These are phyloP conservation scores for Mycena metata DNA, from an alignment of 768 basidiomycete genomes.

Conservation along the genomic window DNA sequence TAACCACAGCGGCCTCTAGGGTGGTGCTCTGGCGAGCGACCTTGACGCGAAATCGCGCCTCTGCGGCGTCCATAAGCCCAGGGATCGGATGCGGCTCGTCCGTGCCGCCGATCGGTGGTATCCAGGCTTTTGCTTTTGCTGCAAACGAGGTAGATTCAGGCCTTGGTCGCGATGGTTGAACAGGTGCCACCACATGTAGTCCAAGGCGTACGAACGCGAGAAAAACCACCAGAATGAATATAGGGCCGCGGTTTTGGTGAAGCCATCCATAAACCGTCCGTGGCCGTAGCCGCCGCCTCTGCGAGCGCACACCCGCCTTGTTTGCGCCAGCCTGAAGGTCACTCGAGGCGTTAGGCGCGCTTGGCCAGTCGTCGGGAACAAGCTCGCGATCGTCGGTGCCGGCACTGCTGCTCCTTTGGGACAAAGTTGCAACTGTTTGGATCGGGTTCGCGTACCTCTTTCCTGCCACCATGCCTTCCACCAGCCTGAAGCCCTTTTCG, in stretches of 20 bases:
- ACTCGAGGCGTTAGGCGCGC: not conserved
- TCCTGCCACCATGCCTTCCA: not conserved
- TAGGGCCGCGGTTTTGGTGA: conserved; percentile 26
- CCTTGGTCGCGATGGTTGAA: not conserved
- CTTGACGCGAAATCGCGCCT: conserved; percentile 74
- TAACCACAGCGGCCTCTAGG: conserved; percentile 80
- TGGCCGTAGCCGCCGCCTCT: not conserved
- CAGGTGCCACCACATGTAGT: conserved; percentile 22
- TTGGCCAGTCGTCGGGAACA: not conserved
- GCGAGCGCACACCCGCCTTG: not conserved
- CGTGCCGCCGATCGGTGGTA: conserved; percentile 6
- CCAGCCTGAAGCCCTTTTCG: conserved; percentile 7
- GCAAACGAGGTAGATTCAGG: conserved; percentile 7
- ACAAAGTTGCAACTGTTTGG: conserved; percentile 7
- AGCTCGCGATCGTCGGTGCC: not conserved
- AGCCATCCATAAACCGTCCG: conserved; percentile 26
- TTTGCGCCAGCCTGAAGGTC: not conserved
- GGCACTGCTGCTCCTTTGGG: not conserved
- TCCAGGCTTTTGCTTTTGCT: conserved; percentile 21
- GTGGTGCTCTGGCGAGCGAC: conserved; percentile 85
- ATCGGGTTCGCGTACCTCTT: not conserved
- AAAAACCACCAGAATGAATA: conserved; percentile 32
- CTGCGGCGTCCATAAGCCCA: conserved; percentile 86
- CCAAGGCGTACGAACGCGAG: conserved; percentile 31
- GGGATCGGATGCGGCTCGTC: conserved; percentile 81